Conservation (phyloP, 108 stramenopile species). For the Ochromonas danica region DNA sequence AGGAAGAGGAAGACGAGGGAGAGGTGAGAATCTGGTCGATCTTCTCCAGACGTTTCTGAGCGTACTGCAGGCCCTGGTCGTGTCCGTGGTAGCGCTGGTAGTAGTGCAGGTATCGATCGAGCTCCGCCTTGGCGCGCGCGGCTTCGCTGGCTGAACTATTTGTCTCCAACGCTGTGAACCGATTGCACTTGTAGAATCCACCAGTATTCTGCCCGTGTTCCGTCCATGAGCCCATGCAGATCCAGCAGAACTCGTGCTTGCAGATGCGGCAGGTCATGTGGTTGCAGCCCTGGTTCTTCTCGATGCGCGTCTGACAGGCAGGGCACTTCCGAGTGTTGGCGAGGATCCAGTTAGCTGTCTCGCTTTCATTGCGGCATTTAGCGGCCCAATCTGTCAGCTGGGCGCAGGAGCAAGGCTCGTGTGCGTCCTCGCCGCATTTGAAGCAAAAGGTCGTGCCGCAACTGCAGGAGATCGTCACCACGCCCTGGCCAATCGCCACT, state of each 20-base stretch:
- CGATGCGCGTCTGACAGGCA: constrained; percentile 62
- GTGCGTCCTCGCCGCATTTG: constrained; percentile 90
- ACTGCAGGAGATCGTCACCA: constrained; percentile 49
- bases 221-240: constrained; percentile 71
- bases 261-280: constrained; percentile 66
- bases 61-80: constrained; percentile 82
- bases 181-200: constrained; percentile 98
- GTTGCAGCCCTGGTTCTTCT: constrained; percentile 73
- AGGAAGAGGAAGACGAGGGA: constrained; percentile 54
- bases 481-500: constrained; percentile 70
- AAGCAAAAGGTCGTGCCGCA: constrained; percentile 81
- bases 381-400: constrained; percentile 21
- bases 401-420: constrained; percentile 64
- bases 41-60: constrained; percentile 68
- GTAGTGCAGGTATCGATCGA: constrained; percentile 98
- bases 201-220: constrained; percentile 95
- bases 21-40: constrained; percentile 77
- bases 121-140: constrained; percentile 75
- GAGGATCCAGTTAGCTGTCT: constrained; percentile 61
- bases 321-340: constrained; percentile 71
- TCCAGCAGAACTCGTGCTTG: constrained; percentile 69
- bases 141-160: constrained; percentile 59
- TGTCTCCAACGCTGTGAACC: constrained; percentile 57
- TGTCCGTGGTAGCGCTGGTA: constrained; percentile 86
- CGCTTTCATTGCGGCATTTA: constrained; percentile 1